These are phyloP conservation scores for Kwoniella sp. DNA, from an alignment of 768 basidiomycete species.

Conservation along the genomic window DNA sequence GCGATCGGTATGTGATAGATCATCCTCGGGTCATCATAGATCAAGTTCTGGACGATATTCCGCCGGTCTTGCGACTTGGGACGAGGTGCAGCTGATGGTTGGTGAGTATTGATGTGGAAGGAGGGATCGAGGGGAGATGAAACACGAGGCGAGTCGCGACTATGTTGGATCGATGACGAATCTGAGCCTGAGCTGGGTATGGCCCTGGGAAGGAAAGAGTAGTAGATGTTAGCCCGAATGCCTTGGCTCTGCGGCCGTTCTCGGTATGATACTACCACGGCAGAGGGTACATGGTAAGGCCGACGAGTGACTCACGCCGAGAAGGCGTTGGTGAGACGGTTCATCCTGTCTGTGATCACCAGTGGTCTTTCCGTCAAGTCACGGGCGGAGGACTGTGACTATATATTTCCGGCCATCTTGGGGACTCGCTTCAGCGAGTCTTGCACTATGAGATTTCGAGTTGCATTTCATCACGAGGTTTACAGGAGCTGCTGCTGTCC, in stretches of 20 bases:
- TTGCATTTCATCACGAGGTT: no score
- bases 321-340: conserved; percentile 39
- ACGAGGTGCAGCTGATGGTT: conserved; percentile 10
- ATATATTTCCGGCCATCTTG: not conserved
- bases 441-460: no score
- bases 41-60: conserved; percentile 22
- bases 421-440: not conserved
- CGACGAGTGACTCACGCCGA: conserved; percentile 24
- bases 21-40: conserved; percentile 43
- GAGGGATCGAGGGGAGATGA: conserved; percentile 23
- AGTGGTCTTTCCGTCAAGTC: not conserved
- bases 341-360: conserved; percentile 24
- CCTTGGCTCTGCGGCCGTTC: no score
- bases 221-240: no score
- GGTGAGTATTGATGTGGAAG: conserved; percentile 14
- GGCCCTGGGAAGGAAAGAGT: conserved; percentile 9
- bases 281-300: no score
- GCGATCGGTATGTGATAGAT: conserved; percentile 19
- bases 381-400: not conserved
- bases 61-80: conserved; percentile 7
- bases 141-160: conserved; percentile 14
- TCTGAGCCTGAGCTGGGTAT: conserved; percentile 29
- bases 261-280: no score
- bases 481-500: no score
- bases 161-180: conserved; percentile 18